Percentiles rank a stretch among this genome's conserved stretches.
Conservation (phyloP, 2,329 filamentous ascomycete species). For the Alternaria viburni region DNA sequence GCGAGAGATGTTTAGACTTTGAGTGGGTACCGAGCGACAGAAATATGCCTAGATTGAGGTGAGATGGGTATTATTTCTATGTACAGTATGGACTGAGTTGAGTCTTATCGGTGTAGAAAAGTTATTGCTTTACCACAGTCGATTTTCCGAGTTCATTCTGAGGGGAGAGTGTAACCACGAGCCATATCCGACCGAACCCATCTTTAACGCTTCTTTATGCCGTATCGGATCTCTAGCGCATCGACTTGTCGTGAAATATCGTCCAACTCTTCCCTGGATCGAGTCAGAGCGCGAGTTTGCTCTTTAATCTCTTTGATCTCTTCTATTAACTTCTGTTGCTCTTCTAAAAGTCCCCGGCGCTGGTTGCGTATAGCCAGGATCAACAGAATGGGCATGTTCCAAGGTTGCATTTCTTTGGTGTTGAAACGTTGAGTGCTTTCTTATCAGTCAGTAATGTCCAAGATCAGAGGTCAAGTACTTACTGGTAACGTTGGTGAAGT, state of each 20-base stretch:
- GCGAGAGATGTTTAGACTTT: too few relatives aligned
- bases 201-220: not conserved
- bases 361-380: not conserved
- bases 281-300: too few relatives aligned
- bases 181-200: not conserved
- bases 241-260: not conserved
- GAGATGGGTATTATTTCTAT: not conserved
- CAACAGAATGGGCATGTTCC: too few relatives aligned
- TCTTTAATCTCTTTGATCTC: not conserved
- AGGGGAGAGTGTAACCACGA: not conserved
- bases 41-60: not conserved
- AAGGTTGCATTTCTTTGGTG: not conserved
- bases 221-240: not conserved
- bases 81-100: not conserved
- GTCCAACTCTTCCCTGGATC: not conserved
- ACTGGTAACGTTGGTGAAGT: too few relatives aligned
- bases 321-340: not conserved
- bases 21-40: too few relatives aligned
- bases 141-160: not conserved
- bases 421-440: too few relatives aligned
- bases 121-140: not conserved
- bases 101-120: not conserved
- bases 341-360: not conserved
- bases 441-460: too few relatives aligned
- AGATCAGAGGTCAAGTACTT: too few relatives aligned